These are phyloP conservation scores for Apiospora kogelbergensis DNA, from an alignment of 2,329 filamentous ascomycete species.

Conservation along the genomic window DNA sequence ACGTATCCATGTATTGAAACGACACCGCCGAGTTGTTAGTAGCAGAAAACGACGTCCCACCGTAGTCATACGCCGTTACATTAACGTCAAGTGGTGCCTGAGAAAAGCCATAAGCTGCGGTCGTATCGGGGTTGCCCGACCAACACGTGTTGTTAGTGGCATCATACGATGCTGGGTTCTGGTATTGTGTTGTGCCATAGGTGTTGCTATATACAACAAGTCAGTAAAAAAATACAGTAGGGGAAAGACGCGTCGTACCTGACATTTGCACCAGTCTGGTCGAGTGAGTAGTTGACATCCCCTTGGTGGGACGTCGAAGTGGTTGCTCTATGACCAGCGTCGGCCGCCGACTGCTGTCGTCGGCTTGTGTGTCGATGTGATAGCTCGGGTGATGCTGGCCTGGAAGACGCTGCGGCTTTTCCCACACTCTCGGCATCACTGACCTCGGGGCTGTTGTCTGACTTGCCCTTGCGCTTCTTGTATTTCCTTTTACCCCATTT, in stretches of 20 bases:
- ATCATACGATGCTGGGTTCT: neutral
- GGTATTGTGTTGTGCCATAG: neutral
- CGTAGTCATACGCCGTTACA: neutral
- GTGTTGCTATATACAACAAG: neutral
- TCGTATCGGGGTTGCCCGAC: neutral
- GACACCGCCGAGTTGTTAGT: neutral
- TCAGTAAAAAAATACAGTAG: neutral
- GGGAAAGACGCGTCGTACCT: neutral
- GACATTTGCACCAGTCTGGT: neutral
- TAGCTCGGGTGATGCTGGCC: neutral
- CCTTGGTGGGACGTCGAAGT: neutral
- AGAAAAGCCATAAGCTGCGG: neutral
- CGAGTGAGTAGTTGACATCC: neutral
- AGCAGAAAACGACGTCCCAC: neutral
- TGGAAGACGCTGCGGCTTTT: neutral
- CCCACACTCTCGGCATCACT: neutral
- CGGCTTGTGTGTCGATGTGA: neutral
- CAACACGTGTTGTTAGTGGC: neutral
- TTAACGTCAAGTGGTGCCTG: neutral
- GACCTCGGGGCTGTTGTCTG: neutral
- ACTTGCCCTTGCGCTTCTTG: slow-evolving; percentile 3
- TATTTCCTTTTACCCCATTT: slow-evolving; percentile 23
- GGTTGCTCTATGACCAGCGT: neutral
- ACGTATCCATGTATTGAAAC: neutral
- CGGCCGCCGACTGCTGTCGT: neutral